Evolutionary conservation across 202 grass and related monocot species (phyloP), one percentile per base, ranked within the genome.

Genomic region (Carex sylvatica): DNA sequence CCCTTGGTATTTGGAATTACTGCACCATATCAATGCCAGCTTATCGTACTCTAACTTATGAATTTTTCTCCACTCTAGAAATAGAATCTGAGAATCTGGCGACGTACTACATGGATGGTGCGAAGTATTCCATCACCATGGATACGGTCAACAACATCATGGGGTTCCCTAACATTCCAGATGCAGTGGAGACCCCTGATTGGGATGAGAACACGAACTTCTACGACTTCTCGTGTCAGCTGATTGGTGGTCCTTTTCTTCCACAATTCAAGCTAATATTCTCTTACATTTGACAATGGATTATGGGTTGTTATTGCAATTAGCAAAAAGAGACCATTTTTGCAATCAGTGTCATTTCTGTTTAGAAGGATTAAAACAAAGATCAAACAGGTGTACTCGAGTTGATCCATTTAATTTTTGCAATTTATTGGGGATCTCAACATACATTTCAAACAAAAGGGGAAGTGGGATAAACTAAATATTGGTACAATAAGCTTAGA

Each of bases 121-220:
- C 0, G 4, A 0, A 40, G 0, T 40, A 40, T 5, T 1, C 0
- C 5, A 40, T 40, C 38, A 40, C 5, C 0, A 4, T 40, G 4
- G 0, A 6, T 0, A 1, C 0, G 0, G 0, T 40, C 38, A 40
- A 7, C 38, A 0, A 6, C 5, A 0, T 6, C 38, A 7, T 40
- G 5, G 38, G 38, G 0, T 40, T 40, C 5, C 0, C 6, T 0
- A 5, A 40, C 38, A 4, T 0, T 0, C 38, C 38, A 6, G 38
- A 0, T 0, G 5, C 0, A 7, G 38, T 40, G 4, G 5, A 40
- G 6, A 0, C 4, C 0, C 38, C 5, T 6, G 6, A 6, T 40
- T 40, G 38, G 38, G 38, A 6, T 0, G 5, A 5, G 0, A 4
- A 40, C 6, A 5, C 38, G 38, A 40, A 6, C 7, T 40, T 40